These are phyloP conservation scores for Backusella macrospora DNA, from an alignment of 192 early-diverging fungal species.

Conservation along the genomic window DNA sequence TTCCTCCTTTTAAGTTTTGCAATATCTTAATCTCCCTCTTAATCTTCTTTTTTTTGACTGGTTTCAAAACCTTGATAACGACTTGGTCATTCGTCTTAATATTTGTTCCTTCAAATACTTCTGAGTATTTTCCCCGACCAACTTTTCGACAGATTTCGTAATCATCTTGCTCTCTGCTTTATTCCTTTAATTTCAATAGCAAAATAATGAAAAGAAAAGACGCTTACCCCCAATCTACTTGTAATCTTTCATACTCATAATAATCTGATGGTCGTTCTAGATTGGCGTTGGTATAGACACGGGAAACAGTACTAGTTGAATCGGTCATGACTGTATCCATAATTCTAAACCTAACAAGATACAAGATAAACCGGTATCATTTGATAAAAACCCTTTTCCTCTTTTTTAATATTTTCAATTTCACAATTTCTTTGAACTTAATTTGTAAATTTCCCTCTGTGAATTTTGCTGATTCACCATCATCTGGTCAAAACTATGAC, in stretches of 20 bases:
- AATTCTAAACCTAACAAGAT: not conserved
- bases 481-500: too few species aligned
- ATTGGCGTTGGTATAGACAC: conserved; percentile 90
- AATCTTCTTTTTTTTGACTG: conserved; percentile 99
- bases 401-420: too few species aligned
- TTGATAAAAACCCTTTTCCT: too few species aligned
- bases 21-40: conserved; percentile 99
- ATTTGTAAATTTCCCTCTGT: too few species aligned
- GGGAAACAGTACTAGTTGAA: conserved; percentile 56
- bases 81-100: conserved; percentile 79
- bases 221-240: conserved; percentile 89
- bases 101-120: conserved; percentile 98
- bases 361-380: too few species aligned
- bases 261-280: conserved; percentile 79
- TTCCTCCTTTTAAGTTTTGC: conserved; percentile 93
- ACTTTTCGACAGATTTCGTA: conserved; percentile 98
- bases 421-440: too few species aligned
- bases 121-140: conserved; percentile 98
- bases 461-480: too few species aligned
- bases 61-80: conserved; percentile 99
- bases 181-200: not conserved
- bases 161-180: conserved; percentile 80
- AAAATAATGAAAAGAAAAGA: not conserved
- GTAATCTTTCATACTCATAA: conserved; percentile 95
- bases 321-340: conserved; percentile 7